Evolutionary conservation across 2,329 filamentous ascomycete species (phyloP), one percentile per base, ranked within the genome.

Genomic region (Fusarium sp.): DNA sequence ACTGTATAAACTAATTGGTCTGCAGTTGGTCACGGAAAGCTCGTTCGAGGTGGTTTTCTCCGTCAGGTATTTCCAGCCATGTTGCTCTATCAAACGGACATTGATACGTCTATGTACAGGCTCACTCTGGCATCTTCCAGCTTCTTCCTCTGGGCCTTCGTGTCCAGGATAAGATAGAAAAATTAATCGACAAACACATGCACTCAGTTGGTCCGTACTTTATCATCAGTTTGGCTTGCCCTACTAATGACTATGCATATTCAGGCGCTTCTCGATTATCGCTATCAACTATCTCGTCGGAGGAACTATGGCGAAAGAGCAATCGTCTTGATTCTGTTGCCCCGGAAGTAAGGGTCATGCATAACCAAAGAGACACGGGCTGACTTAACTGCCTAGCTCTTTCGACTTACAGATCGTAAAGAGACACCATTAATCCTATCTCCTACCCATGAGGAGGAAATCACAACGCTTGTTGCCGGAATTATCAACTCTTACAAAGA

Each of bases 391-490:
- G 96, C 89, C 85, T 73, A 96, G 90, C 85, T 97, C 20, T 95
- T 97, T 72, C 88, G 87, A 41, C 87, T 98, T 46, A 81, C 85
- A 44, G 96, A 98, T 78, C 88, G 96, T 57, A 96, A 92, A 78
- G 87, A 91, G 8, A 83, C 86, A 1, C 84, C 86, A 6, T 92
- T 92, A 65, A 84, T 99, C 31, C 86, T 99, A 6, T 91, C 94
- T 2, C 96, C 96, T 1, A 99, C 96, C 0, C 96, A 99, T 66
- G 96, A 99, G 76, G 96, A 99, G 78, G 96, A 99, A 77, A 96
- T 99, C 71, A 99, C 96, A 0, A 83, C 86, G 0, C 83, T 99
- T 4, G 92, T 97, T 3, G 88, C 89, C 6, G 86, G 85, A 57
- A 86, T 90, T 16, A 83, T 94, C 2, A 88, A 89, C 41, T 97